These are phyloP conservation scores for Lachnellula occidentalis DNA, from an alignment of 2,329 filamentous ascomycete genomes.

Conservation along the genomic window DNA sequence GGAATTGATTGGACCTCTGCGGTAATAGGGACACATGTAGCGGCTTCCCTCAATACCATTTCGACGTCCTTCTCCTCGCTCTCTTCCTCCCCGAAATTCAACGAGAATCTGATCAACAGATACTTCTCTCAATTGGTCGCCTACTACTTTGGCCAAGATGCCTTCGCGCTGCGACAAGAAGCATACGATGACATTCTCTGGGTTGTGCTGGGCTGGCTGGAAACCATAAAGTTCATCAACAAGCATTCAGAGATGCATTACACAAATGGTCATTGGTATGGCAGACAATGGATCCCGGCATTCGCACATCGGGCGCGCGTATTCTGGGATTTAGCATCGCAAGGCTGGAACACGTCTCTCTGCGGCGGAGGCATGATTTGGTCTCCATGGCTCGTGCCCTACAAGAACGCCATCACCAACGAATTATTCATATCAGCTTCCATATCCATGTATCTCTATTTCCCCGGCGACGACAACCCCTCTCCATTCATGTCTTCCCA, in stretches of 20 bases:
- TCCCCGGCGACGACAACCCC: slow-evolving; percentile 71
- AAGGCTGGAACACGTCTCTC: slow-evolving; percentile 75
- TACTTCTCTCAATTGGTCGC: slow-evolving; percentile 73
- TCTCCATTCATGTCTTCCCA: slow-evolving; percentile 51
- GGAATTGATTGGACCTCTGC: slow-evolving; percentile 93
- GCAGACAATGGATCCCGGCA: slow-evolving; percentile 64
- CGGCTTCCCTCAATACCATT: slow-evolving; percentile 66
- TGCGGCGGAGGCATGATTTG: slow-evolving; percentile 89
- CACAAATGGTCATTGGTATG: slow-evolving; percentile 58
- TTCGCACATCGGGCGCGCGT: slow-evolving; percentile 79
- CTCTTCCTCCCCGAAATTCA: slow-evolving; percentile 21
- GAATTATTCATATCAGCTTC: slow-evolving; percentile 83
- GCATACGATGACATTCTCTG: slow-evolving; percentile 94
- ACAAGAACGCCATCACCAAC: slow-evolving; percentile 97
- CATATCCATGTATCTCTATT: slow-evolving; percentile 83
- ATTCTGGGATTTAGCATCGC: slow-evolving; percentile 76
- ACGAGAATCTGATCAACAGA: slow-evolving; percentile 74
- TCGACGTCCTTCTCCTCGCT: slow-evolving; percentile 51
- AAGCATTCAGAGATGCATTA: slow-evolving; percentile 64
- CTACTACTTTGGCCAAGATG: slow-evolving; percentile 85
- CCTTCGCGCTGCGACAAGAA: slow-evolving; percentile 65
- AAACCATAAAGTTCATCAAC: slow-evolving; percentile 70
- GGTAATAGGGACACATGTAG: slow-evolving; percentile 74
- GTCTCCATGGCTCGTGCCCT: slow-evolving; percentile 74
- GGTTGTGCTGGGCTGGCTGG: slow-evolving; percentile 89